Percentiles rank a stretch among this genome's conserved stretches.
Evolutionary conservation across 441 rosid species (phyloP).

Genomic region (Populus tomentosa): DNA sequence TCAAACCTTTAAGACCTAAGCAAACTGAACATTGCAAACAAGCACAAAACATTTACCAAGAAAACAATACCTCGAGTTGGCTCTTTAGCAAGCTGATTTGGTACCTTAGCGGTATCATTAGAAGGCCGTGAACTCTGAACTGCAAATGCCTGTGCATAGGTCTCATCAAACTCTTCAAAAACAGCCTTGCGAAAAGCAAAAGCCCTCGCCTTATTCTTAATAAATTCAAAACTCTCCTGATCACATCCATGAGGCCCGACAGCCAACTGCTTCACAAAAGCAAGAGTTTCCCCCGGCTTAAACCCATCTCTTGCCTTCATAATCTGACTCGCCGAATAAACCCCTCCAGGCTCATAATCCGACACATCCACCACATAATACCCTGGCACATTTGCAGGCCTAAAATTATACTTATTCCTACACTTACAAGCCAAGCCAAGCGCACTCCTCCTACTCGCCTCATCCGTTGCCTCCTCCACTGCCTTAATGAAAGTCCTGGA

Average conservation of each 20-base stretch:
- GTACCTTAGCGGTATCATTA: conserved; percentile 19
- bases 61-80: conserved; percentile 55
- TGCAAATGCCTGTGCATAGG: conserved; percentile 92
- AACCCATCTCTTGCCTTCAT: conserved; percentile 62
- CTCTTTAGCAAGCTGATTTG: conserved; percentile 40
- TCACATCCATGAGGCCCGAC: conserved; percentile 44
- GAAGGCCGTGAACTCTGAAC: conserved; percentile 41
- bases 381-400: conserved; percentile 53
- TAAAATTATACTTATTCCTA: conserved; percentile 64
- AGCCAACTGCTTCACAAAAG: conserved; percentile 66
- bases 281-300: conserved; percentile 46
- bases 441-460: conserved; percentile 67
- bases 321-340: conserved; percentile 74
- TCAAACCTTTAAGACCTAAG: background rate
- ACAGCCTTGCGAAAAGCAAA: conserved; percentile 67
- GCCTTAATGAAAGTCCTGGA: conserved; percentile 72
- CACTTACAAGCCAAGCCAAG: conserved; percentile 86
- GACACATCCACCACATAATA: conserved; percentile 84
- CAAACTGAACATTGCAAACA: background rate
- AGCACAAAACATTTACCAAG: conserved; percentile 1
- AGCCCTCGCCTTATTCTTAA: conserved; percentile 59
- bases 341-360: conserved; percentile 66
- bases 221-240: conserved; percentile 36
- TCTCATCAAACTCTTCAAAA: conserved; percentile 95
- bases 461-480: conserved; percentile 92